Conservation (phyloP, 1,284 basidiomycete species). For the Trichosporon asahii region DNA sequence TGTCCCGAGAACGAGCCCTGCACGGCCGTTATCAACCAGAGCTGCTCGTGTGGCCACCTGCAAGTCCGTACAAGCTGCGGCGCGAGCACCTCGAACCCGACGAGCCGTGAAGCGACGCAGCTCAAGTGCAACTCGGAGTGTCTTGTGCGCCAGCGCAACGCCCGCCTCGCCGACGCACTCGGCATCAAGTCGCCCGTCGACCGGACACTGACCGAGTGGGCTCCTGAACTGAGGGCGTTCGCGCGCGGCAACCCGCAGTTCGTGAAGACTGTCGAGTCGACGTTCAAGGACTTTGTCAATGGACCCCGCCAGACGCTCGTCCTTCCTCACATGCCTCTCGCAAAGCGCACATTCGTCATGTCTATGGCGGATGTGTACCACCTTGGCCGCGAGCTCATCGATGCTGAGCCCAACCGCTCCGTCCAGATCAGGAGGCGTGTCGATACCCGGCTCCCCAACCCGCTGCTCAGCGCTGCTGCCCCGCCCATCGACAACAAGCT, state of each 20-base stretch:
- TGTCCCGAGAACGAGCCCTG: constrained; percentile 79
- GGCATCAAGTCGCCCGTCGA: constrained; percentile 61
- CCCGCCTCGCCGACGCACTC: constrained; percentile 77
- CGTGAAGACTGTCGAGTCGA: constrained; percentile 68
- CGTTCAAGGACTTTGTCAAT: constrained; percentile 69
- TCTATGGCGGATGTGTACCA: constrained; percentile 71
- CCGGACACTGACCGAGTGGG: constrained; percentile 57
- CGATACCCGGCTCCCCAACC: constrained; percentile 71
- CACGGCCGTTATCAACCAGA: constrained; percentile 59
- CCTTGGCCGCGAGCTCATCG: constrained; percentile 76
- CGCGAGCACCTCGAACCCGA: constrained; percentile 55
- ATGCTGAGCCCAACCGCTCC: constrained; percentile 71
- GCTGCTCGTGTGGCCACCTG: constrained; percentile 77
- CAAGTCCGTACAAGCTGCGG: constrained; percentile 70
- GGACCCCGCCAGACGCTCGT: constrained; percentile 68
- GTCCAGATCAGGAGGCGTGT: constrained; percentile 74
- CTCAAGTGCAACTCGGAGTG: constrained; percentile 79
- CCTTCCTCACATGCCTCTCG: constrained; percentile 71
- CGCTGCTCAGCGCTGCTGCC: constrained; percentile 59
- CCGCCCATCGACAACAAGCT: constrained; percentile 27
- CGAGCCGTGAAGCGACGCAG: constrained; percentile 50
- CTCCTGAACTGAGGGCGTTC: constrained; percentile 61
- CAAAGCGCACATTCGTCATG: constrained; percentile 71
- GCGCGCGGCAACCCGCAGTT: constrained; percentile 64
- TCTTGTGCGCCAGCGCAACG: constrained; percentile 74